Percentiles rank a stretch among this genome's conserved stretches.
Evolutionary conservation across 768 basidiomycete species (phyloP).

Genomic region (Rubroboletus satanas): DNA sequence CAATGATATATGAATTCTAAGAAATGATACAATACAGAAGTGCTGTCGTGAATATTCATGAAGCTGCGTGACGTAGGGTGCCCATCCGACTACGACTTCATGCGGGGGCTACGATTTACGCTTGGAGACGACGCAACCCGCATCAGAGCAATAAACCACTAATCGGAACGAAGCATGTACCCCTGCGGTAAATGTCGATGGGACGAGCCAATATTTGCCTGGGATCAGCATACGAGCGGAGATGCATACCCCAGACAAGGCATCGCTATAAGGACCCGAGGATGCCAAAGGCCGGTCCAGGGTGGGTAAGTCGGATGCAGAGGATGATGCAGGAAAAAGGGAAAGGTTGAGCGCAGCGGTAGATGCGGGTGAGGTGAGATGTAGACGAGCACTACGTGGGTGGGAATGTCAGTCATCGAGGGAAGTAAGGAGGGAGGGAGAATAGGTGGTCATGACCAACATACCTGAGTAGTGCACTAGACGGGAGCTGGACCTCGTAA

Average conservation of each 20-base stretch:
- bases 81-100: background rate
- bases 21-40: background rate
- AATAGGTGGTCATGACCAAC: conserved; percentile 15
- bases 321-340: conserved; percentile 40
- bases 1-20: background rate
- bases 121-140: conserved; percentile 23
- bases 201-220: conserved; percentile 70
- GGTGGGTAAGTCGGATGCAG: conserved; percentile 2
- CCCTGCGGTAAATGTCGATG: conserved; percentile 68
- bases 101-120: background rate
- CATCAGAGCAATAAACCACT: conserved; percentile 52
- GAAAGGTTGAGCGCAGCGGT: conserved; percentile 57
- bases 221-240: conserved; percentile 44
- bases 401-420: background rate
- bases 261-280: conserved; percentile 79
- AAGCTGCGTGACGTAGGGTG: background rate
- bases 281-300: conserved; percentile 51
- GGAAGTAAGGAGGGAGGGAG: conserved; percentile 25
- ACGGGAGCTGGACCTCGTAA: conserved; percentile 56
- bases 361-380: conserved; percentile 45
- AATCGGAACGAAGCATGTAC: conserved; percentile 55
- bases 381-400: conserved; percentile 59
- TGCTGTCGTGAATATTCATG: background rate
- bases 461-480: conserved; percentile 56
- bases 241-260: conserved; percentile 66